Evolutionary conservation across 1,139 yeast genomes (phyloP), one percentile per base, ranked within the genome.

Genomic region (Meyerozyma guilliermondii): DNA sequence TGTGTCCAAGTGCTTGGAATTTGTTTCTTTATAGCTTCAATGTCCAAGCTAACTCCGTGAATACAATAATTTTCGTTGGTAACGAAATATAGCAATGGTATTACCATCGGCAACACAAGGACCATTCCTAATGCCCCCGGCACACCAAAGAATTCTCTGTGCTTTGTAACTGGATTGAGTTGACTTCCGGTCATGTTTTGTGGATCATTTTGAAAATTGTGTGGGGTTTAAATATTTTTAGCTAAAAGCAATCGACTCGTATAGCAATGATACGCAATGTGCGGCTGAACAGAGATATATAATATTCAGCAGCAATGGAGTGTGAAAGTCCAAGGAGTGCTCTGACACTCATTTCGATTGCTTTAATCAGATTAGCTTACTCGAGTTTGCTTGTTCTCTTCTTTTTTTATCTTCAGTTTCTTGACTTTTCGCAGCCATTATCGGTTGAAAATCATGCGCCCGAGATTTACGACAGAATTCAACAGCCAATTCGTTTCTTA

Each of bases 111-210:
- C 29, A 92, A 70, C 0, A 84, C 84, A 1, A 80, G 17, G 0
- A 92, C 68, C 41, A 92, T 78, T 5, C 72, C 76, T 4, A 80
- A 39, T 0, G 94, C 88, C 3, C 98, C 98, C 0, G 77, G 62
- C 8, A 76, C 64, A 0, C 98, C 98, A 29, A 74, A 72, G 62
- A 92, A 92, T 62, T 92, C 98, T 46, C 68, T 68, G 41, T 81
- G 78, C 9, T 62, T 69, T 0, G 97, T 87, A 38, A 53, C 61
- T 4, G 96, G 97, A 57, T 91, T 91, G 50, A 87, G 63, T 41
- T 10, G 7, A 6, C 28, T 26, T n/a, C 13, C 11, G 13, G 13
- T 13, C 28, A 26, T 26, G 3, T 5, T 26, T 10, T n/a, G n/a
- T n/a, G n/a, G n/a, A n/a, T n/a, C 13, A 3, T 5, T 5, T 26